A percentile compares a stretch with the other conserved stretches of the same genome.
These are phyloP conservation scores for Hypholoma sublateritium DNA, from an alignment of 768 basidiomycete genomes.

Conservation along the genomic window DNA sequence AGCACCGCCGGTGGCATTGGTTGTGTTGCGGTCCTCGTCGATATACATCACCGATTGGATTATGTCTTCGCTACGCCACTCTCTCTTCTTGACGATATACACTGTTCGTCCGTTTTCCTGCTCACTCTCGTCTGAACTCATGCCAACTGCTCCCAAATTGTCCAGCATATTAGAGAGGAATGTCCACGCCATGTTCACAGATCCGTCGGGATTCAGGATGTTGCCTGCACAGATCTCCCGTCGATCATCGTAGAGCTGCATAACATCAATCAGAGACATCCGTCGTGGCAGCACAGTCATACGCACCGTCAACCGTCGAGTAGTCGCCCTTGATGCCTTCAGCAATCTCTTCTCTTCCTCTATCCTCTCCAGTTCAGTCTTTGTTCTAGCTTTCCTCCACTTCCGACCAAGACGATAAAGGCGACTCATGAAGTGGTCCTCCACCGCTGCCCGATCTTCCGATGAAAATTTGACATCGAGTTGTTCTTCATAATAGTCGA, in stretches of 20 bases:
- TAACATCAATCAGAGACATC: too few species aligned
- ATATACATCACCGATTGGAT: background rate
- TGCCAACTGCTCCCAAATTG: constrained; percentile 1
- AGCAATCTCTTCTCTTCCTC: too few species aligned
- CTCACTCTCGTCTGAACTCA: constrained; percentile 9
- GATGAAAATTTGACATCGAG: too few species aligned
- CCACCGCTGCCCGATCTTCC: too few species aligned
- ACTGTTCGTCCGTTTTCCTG: background rate
- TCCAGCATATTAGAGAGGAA: background rate
- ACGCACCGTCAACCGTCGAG: too few species aligned
- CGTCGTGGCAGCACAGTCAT: too few species aligned
- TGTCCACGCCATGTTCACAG: background rate
- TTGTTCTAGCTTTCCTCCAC: too few species aligned
- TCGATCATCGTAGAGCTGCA: constrained; percentile 1
- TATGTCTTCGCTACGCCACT: background rate
- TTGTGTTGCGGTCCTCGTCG: background rate
- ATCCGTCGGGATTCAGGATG: constrained; percentile 2
- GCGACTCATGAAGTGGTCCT: too few species aligned
- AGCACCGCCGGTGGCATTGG: background rate
- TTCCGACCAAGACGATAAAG: too few species aligned
- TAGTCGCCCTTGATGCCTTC: too few species aligned
- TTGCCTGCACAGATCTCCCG: background rate
- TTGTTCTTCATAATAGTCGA: too few species aligned
- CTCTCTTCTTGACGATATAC: background rate
- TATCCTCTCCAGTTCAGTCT: too few species aligned